Conservation (phyloP, 208 protist genomes). For the Trypanosomatidae sp. region DNA sequence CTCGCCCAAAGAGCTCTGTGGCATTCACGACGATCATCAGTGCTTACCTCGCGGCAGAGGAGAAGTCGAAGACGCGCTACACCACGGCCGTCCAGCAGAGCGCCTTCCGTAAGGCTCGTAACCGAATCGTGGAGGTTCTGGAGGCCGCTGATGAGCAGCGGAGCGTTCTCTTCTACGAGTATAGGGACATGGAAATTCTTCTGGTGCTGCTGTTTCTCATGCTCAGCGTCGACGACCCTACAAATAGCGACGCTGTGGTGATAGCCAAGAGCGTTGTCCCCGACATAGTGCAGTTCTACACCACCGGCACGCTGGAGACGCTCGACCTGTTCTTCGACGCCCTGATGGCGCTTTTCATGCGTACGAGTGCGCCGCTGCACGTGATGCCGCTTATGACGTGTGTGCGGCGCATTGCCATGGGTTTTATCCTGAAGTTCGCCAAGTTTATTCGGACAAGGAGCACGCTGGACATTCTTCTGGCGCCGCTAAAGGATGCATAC, state of each 20-base stretch:
- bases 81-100: slow-evolving; percentile 60
- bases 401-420: slow-evolving; percentile 71
- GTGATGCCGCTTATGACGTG: slow-evolving; percentile 85
- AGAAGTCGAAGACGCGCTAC: slow-evolving; percentile 64
- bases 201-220: slow-evolving; percentile 82
- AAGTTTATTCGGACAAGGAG: slow-evolving; percentile 55
- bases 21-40: slow-evolving; percentile 48
- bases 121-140: slow-evolving; percentile 81
- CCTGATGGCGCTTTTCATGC: slow-evolving; percentile 84
- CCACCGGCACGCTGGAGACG: slow-evolving; percentile 71
- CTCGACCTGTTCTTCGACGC: slow-evolving; percentile 83
- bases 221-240: slow-evolving; percentile 80
- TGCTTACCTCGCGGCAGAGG: slow-evolving; percentile 64
- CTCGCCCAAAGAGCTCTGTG: slow-evolving; percentile 60
- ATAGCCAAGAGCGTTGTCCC: slow-evolving; percentile 65
- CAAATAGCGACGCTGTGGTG: slow-evolving; percentile 60
- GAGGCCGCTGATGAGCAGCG: slow-evolving; percentile 50
- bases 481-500: slow-evolving; percentile 81
- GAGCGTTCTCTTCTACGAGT: slow-evolving; percentile 87
- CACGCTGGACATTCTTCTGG: slow-evolving; percentile 70
- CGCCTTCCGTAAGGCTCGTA: slow-evolving; percentile 75
- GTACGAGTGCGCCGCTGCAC: slow-evolving; percentile 68
- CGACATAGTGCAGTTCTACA: slow-evolving; percentile 79
- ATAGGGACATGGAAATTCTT: slow-evolving; percentile 78
- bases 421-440: slow-evolving; percentile 74